These are phyloP conservation scores for Chernovozyma aurita DNA, from an alignment of 1,139 yeast genomes.

Conservation along the genomic window DNA sequence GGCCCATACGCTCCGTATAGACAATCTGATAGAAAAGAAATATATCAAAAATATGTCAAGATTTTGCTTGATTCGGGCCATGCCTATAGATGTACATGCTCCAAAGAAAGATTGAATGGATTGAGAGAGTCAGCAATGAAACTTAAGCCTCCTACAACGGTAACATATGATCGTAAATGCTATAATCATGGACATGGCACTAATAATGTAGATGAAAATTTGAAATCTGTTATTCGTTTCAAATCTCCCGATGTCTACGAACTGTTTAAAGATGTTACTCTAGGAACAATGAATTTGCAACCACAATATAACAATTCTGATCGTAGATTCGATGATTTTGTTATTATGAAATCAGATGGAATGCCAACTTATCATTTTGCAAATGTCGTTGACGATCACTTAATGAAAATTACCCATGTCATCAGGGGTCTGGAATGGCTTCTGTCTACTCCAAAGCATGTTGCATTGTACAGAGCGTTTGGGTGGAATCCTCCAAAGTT, in stretches of 20 bases:
- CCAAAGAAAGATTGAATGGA: slow-evolving; percentile 68
- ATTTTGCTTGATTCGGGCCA: slow-evolving; percentile 55
- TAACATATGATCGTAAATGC: slow-evolving; percentile 87
- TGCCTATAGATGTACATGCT: slow-evolving; percentile 85
- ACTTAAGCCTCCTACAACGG: slow-evolving; percentile 84
- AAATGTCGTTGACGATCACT: slow-evolving; percentile 89
- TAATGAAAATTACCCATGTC: slow-evolving; percentile 90
- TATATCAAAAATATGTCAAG: slow-evolving; percentile 58
- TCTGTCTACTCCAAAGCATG: slow-evolving; percentile 91
- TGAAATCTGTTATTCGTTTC: slow-evolving; percentile 50
- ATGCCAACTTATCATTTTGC: slow-evolving; percentile 97
- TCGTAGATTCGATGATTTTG: slow-evolving; percentile 83
- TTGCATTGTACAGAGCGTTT: slow-evolving; percentile 79
- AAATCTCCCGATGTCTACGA: slow-evolving; percentile 71
- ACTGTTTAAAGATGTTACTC: slow-evolving; percentile 63
- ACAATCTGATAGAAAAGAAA: slow-evolving; percentile 72
- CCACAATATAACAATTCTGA: slow-evolving; percentile 72
- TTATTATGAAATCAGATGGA: slow-evolving; percentile 84
- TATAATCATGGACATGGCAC: slow-evolving; percentile 22
- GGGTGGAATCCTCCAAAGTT: slow-evolving; percentile 82
- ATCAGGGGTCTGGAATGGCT: slow-evolving; percentile 98
- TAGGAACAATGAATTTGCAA: slow-evolving; percentile 71
- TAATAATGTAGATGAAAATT: slow-evolving; percentile 17
- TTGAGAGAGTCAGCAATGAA: slow-evolving; percentile 69
- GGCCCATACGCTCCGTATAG: slow-evolving; percentile 74